A percentile compares a stretch with the other conserved stretches of the same genome.
These are phyloP conservation scores for Neurospora intermedia DNA, from an alignment of 495 filamentous ascomycete genomes.

Conservation along the genomic window DNA sequence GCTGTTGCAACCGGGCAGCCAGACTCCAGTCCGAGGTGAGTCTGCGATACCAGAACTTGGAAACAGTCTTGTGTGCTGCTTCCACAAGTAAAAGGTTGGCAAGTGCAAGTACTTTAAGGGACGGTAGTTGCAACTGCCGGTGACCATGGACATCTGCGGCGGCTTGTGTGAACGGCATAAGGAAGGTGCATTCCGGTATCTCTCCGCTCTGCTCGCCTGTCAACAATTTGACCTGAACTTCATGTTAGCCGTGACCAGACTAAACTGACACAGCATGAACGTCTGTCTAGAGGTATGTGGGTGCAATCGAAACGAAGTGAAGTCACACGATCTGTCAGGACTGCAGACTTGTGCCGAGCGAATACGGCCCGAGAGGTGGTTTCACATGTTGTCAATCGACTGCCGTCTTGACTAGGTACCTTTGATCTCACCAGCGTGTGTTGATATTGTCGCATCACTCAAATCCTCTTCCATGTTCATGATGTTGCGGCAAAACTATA, in stretches of 20 bases:
- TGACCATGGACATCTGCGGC: too few species aligned
- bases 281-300: background rate
- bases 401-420: background rate
- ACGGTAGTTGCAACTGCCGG: too few species aligned
- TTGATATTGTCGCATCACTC: accelerated
- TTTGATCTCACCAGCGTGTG: background rate
- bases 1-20: too few species aligned
- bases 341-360: background rate
- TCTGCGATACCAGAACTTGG: too few species aligned
- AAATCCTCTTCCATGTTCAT: accelerated
- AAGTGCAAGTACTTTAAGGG: too few species aligned
- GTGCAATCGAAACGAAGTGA: background rate
- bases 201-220: too few species aligned
- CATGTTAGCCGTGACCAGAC: background rate
- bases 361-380: background rate
- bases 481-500: background rate
- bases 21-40: too few species aligned
- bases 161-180: too few species aligned
- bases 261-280: background rate
- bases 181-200: too few species aligned
- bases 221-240: too few species aligned
- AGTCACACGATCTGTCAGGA: background rate
- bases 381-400: accelerated
- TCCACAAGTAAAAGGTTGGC: too few species aligned
- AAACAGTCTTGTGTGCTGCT: too few species aligned